Conservation (phyloP, 2,329 filamentous ascomycete genomes). For the Epichloe gansuensis region DNA sequence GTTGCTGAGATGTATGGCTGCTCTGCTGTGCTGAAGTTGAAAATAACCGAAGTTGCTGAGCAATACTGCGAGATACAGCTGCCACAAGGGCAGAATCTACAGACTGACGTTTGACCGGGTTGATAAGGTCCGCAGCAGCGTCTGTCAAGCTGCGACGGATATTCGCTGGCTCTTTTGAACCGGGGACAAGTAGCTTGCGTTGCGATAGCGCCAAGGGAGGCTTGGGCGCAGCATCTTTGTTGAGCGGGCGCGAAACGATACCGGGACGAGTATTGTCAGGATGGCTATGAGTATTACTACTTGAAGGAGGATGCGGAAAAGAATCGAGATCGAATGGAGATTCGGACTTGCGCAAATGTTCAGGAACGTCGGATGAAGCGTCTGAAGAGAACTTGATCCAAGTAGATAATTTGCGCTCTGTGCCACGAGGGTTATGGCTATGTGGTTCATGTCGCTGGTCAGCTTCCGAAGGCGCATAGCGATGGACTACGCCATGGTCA, state of each 20-base stretch:
- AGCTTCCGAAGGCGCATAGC: not conserved
- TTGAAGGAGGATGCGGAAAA: constrained; percentile 12
- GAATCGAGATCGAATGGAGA: constrained; percentile 13
- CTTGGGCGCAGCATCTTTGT: not conserved
- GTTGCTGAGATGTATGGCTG: not conserved
- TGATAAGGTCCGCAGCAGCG: constrained; percentile 6
- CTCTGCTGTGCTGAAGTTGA: constrained; percentile 12
- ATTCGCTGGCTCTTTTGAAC: not conserved
- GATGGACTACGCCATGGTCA: not conserved
- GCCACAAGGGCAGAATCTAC: constrained; percentile 29
- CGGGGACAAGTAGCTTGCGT: constrained; percentile 2
- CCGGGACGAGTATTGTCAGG: not conserved
- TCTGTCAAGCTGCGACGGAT: constrained; percentile 8
- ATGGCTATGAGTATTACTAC: not conserved
- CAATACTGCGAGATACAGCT: constrained; percentile 31
- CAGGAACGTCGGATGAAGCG: not conserved
- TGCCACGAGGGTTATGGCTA: not conserved
- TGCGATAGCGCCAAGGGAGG: constrained; percentile 5
- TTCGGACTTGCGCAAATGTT: constrained; percentile 5
- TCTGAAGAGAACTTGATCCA: not conserved
- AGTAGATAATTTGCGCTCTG: not conserved
- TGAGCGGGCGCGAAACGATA: not conserved
- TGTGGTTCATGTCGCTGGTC: not conserved
- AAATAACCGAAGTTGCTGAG: constrained; percentile 31
- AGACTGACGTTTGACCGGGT: constrained; percentile 17